Base-by-base conservation (phyloP, 768 basidiomycete species). In the Mycena kentingensis region DNA sequence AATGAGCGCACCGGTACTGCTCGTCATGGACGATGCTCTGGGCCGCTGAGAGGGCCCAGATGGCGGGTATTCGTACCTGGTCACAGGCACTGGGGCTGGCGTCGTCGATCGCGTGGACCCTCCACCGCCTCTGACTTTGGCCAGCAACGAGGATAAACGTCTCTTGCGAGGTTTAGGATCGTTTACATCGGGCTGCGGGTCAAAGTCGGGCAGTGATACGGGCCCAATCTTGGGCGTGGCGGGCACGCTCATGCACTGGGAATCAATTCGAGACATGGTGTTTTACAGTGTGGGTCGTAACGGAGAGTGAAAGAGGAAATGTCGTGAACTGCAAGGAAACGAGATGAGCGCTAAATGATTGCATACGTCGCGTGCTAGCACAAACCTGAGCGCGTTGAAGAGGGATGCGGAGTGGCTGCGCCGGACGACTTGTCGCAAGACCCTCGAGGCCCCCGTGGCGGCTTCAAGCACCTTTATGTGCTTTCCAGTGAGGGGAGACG, bases 381-480 rank as follows among this genome's bases (percentile, higher is more conserved):
- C 43, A 15, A 34, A 38, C 28, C 57, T 47, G 31, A 48, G 26
- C 15, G 42, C 52, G 57, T 48, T 46, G 51, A 31, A 29, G 49
- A 54, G 44, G 34, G 13, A 26, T 24, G 45, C 36, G 39, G 42
- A 39, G 41, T 35, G 26, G 22, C 35, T 19, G 57, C 52, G 39
- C n/a, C 26, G 48, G 39, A 19, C 39, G 25, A 39, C 57, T 51
- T 38, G 47, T 46, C 39, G 39, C 46, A 41, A 49, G 58, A 55
- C 58, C 58, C 49, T 55, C 54, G 34, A 29, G 54, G 58, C 58
- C 51, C 57, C 53, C 26, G 38, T 47, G 42, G 57, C 53, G 43
- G 44, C 58, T 50, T 39, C 54, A 49, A 46, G 50, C 58, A 60
- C 58, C 57, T 55, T 60, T 60, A 60, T 60, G 58, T 55, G 58